Base-by-base conservation (phyloP, 345 rosid genomes). In the Eucalyptus sp. region DNA sequence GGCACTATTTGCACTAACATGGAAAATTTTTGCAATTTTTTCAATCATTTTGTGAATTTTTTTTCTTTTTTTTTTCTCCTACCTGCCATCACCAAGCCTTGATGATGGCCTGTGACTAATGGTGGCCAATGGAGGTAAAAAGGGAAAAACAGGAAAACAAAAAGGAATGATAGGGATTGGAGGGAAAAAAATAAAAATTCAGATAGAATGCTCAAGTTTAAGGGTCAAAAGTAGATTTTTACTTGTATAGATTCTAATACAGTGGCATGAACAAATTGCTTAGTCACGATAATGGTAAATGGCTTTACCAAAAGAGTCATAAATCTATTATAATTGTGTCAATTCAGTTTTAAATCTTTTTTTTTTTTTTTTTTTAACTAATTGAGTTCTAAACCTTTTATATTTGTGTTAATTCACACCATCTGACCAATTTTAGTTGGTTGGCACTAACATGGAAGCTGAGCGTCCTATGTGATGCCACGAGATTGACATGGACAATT, bases 401-500 rank as follows among this genome's bases (percentile, higher is more conserved):
- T 18, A 52, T 52, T 52, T 52, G 10, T 52, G 56, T 52, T 18
- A 52, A 52, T 1, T 52, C 56, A 52, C 24, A 17, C 58, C 10
- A 52, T 52, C 58, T 5, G 1, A 18, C 4, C 1, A 7, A 52
- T 52, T 52, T 52, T 52, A 52, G 10, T 52, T 7, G 24, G 24
- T 52, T 52, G 58, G 58, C 58, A 18, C 58, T 0, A 18, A 52
- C 58, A 52, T 52, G 0, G 2, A 52, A 0, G 1, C 5, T 18
- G 0, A 52, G 24, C 1, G 0, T 52, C 58, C 24, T 1, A 52
- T 52, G 1, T 52, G 58, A 0, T 0, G 0, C 58, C 24, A 52
- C 0, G 4, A 18, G 58, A 4, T 2, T 18, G 0, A 52, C 4
- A 18, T 1, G 0, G 1, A 18, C 0, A 52, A 18, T 1, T 52